A percentile compares a stretch with the other conserved stretches of the same genome.
phyloP scores from a whole-genome alignment of 2,329 filamentous ascomycete species.

The Pezicula rhizophila region DNA sequence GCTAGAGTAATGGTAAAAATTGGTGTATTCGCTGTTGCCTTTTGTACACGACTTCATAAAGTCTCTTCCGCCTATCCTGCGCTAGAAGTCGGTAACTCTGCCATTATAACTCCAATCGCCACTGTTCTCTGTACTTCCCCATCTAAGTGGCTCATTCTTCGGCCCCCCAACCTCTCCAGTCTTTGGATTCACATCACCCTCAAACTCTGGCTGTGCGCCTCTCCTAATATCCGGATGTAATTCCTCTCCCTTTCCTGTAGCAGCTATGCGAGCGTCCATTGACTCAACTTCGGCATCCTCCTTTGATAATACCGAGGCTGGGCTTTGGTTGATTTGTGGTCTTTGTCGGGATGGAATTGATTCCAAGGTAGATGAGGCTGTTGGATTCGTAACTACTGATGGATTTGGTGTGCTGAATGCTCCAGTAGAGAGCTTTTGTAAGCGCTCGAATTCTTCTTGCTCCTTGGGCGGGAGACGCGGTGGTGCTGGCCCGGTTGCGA shows the following conservation, averaged over 20 bases:
- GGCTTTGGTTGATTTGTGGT: slow-evolving; percentile 44
- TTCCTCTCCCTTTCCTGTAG: slow-evolving; percentile 55
- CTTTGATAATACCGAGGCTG: slow-evolving; percentile 21
- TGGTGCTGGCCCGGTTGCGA: slow-evolving; percentile 59
- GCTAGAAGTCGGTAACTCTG: slow-evolving; percentile 80
- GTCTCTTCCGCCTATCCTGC: background rate
- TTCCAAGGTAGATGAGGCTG: slow-evolving; percentile 12
- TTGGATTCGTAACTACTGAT: slow-evolving; percentile 16
- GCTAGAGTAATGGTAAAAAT: no score
- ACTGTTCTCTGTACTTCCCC: slow-evolving; percentile 63
- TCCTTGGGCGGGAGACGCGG: slow-evolving; percentile 82
- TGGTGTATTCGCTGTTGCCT: no score
- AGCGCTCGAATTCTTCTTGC: slow-evolving; percentile 83
- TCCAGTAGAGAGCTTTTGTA: slow-evolving; percentile 71
- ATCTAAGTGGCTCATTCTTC: slow-evolving; percentile 92
- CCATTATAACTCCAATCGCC: slow-evolving; percentile 89
- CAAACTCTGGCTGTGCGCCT: slow-evolving; percentile 84
- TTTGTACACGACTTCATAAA: no score
- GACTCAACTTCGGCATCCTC: slow-evolving; percentile 20
- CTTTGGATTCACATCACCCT: slow-evolving; percentile 84
- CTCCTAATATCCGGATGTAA: slow-evolving; percentile 65
- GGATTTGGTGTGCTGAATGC: slow-evolving; percentile 62
- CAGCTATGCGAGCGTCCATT: slow-evolving; percentile 38
- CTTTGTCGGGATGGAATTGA: slow-evolving; percentile 20
- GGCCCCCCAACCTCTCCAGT: slow-evolving; percentile 95